Base-by-base conservation (phyloP, 1,139 yeast species). In the Pneumocystis carinii region DNA sequence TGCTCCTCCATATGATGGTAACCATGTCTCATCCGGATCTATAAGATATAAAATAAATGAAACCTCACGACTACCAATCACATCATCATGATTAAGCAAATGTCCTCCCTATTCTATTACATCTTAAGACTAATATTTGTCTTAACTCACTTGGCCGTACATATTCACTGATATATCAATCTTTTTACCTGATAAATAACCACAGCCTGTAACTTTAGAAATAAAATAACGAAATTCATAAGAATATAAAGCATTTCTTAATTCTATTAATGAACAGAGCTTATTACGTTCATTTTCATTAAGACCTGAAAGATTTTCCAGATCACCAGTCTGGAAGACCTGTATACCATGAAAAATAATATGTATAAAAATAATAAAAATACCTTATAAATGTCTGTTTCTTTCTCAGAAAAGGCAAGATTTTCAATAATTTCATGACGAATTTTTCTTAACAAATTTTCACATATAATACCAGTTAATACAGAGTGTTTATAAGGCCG, bases 141-240 rank as follows among this genome's bases (percentile, higher is more conserved):
- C 14, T 24, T 24, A 15, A 39, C 55, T 24, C 32, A 48, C 55
- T 71, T 87, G 87, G 62, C 87, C 85, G 75, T 94, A 94, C 1
- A 95, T 85, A 72, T 92, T 92, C 69, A 92, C 82, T 66, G 95
- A 86, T 85, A 94, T 85, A 73, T 94, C 99, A 48, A 95, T 90
- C 72, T 89, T 89, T 41, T 79, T 71, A 7, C 97, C 97, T 68
- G 96, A 87, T 62, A 94, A 76, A 68, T 89, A 87, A 0, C 98
- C 98, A 67, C 95, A 83, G 4, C 89, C 90, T 0, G 97, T 87
- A 27, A 92, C 85, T 61, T 79, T 75, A n/a, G 90, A 82, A n/a
- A 94, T 77, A 63, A 86, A 80, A 65, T 88, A 86, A 66, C 98
- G 80, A 74, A 92, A 94, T 67, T 84, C 83, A 68, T 86, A 83